phyloP scores from a whole-genome alignment of 2,329 filamentous ascomycete genomes.

The Xylariaceae sp. region DNA sequence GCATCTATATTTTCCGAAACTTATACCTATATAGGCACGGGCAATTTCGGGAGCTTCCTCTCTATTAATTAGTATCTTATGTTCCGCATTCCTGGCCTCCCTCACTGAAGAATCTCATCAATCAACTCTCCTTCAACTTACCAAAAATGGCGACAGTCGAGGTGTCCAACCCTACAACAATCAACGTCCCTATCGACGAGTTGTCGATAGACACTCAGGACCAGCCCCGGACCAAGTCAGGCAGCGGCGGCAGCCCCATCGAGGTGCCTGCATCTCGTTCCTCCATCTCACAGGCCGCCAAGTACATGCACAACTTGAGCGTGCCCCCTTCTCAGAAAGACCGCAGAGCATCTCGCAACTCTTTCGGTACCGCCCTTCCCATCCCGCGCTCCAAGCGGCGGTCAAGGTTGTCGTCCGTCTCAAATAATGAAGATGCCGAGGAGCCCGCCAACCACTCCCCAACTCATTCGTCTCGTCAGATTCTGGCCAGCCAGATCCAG shows the following conservation, averaged over 20 bases:
- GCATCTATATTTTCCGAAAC: conserved; percentile 1
- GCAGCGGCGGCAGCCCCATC: conserved; percentile 47
- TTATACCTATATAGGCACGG: conserved; percentile 6
- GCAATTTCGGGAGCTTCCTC: not conserved
- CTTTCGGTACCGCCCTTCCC: conserved; percentile 66
- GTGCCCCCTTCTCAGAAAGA: conserved; percentile 62
- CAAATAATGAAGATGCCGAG: conserved; percentile 39
- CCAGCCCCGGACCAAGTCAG: conserved; percentile 35
- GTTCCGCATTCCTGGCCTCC: not conserved
- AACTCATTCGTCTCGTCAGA: conserved; percentile 58
- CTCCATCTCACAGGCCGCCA: conserved; percentile 60
- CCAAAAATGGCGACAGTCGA: conserved; percentile 56
- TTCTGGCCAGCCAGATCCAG: conserved; percentile 66
- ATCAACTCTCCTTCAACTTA: not conserved
- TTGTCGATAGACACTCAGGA: conserved; percentile 18
- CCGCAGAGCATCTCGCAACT: conserved; percentile 66
- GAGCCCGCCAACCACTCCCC: conserved; percentile 46
- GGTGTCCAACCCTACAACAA: conserved; percentile 38
- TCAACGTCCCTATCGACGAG: conserved; percentile 9
- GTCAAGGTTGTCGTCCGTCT: conserved; percentile 61
- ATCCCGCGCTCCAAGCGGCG: conserved; percentile 67
- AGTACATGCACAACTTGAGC: conserved; percentile 70
- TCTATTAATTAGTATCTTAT: conserved; percentile 1
- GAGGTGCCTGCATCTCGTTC: conserved; percentile 66
- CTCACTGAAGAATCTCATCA: not conserved